A percentile compares a stretch with the other conserved stretches of the same genome.
These are phyloP conservation scores for Aspergillus latus DNA, from an alignment of 2,329 filamentous ascomycete species.

Conservation along the genomic window DNA sequence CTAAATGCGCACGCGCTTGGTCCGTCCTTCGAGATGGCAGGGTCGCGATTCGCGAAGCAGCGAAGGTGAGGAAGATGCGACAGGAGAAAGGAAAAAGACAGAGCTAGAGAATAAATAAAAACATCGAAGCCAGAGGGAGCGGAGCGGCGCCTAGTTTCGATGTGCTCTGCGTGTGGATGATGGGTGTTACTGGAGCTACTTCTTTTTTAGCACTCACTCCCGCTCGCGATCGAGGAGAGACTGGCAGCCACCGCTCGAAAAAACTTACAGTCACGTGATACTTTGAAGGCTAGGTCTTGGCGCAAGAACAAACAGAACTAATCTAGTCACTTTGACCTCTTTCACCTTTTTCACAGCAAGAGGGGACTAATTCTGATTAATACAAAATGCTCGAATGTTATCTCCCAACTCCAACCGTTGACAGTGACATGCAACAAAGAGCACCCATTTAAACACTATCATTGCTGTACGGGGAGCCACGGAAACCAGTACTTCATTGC, in stretches of 20 bases:
- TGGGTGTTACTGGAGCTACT: conserved; percentile 13
- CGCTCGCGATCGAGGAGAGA: conserved; percentile 20
- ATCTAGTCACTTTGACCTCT: not conserved
- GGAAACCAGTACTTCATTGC: not conserved
- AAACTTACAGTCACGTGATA: conserved; percentile 25
- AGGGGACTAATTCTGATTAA: no score
- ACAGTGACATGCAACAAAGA: not conserved
- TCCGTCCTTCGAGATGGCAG: conserved; percentile 11
- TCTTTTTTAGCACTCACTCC: conserved; percentile 17
- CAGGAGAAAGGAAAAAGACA: conserved; percentile 6
- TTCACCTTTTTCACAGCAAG: not conserved
- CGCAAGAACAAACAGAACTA: conserved; percentile 6
- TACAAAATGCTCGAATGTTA: no score
- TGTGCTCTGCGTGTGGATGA: conserved; percentile 16
- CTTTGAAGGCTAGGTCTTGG: conserved; percentile 17
- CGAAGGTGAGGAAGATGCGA: conserved; percentile 7
- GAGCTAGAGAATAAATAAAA: conserved; percentile 10
- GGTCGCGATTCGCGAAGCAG: conserved; percentile 22
- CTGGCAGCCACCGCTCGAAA: conserved; percentile 12
- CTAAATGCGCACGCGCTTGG: conserved; percentile 15
- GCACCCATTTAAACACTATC: not conserved
- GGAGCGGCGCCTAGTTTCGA: conserved; percentile 12
- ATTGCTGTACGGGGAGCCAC: not conserved
- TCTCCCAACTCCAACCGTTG: no score
- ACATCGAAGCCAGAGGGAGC: conserved; percentile 1